Percentiles rank a stretch among this genome's conserved stretches.
Conservation (phyloP, 164 flowering plant genomes). For the Annona cherimola region DNA sequence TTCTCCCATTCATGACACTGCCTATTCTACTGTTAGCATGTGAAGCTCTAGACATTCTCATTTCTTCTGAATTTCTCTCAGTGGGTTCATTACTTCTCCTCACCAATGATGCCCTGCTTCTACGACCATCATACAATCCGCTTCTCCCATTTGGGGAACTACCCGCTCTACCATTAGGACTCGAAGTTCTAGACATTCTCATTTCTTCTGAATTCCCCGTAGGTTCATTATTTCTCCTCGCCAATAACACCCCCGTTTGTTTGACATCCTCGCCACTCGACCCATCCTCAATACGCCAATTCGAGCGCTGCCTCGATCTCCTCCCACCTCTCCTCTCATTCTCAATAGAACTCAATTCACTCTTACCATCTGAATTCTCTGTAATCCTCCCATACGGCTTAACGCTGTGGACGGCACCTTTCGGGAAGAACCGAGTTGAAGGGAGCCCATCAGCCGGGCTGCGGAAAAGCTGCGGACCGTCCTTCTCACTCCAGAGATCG, state of each 20-base stretch:
- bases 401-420: conserved; percentile 79
- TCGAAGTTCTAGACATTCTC: not conserved
- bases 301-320: not conserved
- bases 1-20: not conserved
- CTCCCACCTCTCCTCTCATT: not conserved
- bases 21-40: not conserved
- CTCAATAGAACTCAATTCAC: not conserved
- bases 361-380: not conserved
- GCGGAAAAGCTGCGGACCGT: conserved; percentile 75
- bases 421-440: conserved; percentile 73
- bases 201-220: not conserved
- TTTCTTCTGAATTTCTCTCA: not conserved
- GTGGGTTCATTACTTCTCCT: not conserved
- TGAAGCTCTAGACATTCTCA: not conserved
- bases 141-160: not conserved
- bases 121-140: not conserved
- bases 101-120: too few species aligned
- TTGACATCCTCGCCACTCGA: not conserved
- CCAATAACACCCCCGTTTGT: not conserved
- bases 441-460: conserved; percentile 45
- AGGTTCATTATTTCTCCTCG: not conserved
- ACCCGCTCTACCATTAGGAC: not conserved
- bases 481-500: conserved; percentile 77
- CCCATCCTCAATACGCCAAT: not conserved
- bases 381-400: conserved; percentile 40